Percentiles rank a stretch among this genome's conserved stretches.
phyloP scores from a whole-genome alignment of 306 rosid genomes.

The Citrullus mucosospermus region DNA sequence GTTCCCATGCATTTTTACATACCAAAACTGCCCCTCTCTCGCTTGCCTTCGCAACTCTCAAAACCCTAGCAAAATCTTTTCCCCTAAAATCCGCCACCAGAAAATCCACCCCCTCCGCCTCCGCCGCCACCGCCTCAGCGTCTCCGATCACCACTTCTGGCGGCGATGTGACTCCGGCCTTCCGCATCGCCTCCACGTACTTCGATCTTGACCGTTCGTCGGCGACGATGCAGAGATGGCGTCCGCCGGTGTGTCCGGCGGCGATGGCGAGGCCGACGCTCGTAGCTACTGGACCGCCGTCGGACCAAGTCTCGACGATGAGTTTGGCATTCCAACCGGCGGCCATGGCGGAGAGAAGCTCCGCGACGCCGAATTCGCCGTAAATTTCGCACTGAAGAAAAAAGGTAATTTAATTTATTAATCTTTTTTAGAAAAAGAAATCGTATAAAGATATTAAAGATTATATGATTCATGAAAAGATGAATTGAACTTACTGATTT shows the following conservation, averaged over 20 bases:
- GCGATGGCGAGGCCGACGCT: slow-evolving; percentile 75
- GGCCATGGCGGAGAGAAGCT: slow-evolving; percentile 78
- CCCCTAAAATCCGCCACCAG: slow-evolving; percentile 57
- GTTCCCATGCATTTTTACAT: slow-evolving; percentile 60
- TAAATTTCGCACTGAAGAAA: slow-evolving; percentile 34
- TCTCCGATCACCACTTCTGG: slow-evolving; percentile 49
- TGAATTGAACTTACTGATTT: slow-evolving; percentile 42
- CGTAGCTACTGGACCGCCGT: slow-evolving; percentile 34
- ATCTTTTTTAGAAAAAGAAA: not conserved
- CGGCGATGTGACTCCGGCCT: slow-evolving; percentile 17
- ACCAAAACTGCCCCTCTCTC: slow-evolving; percentile 60
- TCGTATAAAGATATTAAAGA: not conserved
- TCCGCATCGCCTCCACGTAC: slow-evolving; percentile 31
- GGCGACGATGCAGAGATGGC: slow-evolving; percentile 67
- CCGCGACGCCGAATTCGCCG: slow-evolving; percentile 60
- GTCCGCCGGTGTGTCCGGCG: slow-evolving; percentile 57
- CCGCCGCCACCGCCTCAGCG: slow-evolving; percentile 17
- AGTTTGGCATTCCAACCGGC: slow-evolving; percentile 77
- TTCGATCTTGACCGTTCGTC: slow-evolving; percentile 40
- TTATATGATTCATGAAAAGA: not conserved
- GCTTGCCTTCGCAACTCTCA: slow-evolving; percentile 33
- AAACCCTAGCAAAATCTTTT: slow-evolving; percentile 51
- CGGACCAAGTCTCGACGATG: slow-evolving; percentile 51
- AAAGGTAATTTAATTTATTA: not conserved
- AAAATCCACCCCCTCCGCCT: slow-evolving; percentile 43